phyloP scores from a whole-genome alignment of 495 filamentous ascomycete species.

The Xylaria grammica region DNA sequence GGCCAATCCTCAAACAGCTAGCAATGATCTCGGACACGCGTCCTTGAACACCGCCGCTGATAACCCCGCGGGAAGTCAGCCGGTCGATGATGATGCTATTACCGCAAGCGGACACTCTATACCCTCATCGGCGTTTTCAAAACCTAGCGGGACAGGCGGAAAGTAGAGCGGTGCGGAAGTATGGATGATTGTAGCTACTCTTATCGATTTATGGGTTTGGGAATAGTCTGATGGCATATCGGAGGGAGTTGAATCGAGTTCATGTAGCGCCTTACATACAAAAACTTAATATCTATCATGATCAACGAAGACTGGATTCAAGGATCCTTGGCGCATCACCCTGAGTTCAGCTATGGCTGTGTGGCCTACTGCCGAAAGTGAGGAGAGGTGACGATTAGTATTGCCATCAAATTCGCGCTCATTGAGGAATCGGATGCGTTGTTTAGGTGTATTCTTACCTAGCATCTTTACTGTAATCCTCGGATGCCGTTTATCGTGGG shows the following conservation, averaged over 20 bases:
- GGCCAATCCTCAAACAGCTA: constrained; percentile 53
- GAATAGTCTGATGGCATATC: too few species aligned
- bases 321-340: too few species aligned
- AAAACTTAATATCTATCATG: too few species aligned
- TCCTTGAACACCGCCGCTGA: constrained; percentile 31
- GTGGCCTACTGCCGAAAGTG: background rate
- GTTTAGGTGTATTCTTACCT: background rate
- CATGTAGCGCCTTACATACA: too few species aligned
- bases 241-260: too few species aligned
- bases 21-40: constrained; percentile 33
- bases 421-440: too few species aligned
- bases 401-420: background rate
- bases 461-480: background rate
- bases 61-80: constrained; percentile 25
- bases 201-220: too few species aligned
- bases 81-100: constrained; percentile 28
- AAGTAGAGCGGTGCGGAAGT: constrained; percentile 20
- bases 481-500: background rate
- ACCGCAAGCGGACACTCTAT: constrained; percentile 29
- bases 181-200: too few species aligned
- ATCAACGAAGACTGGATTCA: too few species aligned
- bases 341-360: too few species aligned
- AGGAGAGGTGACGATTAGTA: background rate
- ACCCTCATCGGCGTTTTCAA: constrained; percentile 25
- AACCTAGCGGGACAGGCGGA: constrained; percentile 28